These are phyloP conservation scores for Ceratocystis destructans DNA, from an alignment of 2,329 filamentous ascomycete genomes.

Conservation along the genomic window DNA sequence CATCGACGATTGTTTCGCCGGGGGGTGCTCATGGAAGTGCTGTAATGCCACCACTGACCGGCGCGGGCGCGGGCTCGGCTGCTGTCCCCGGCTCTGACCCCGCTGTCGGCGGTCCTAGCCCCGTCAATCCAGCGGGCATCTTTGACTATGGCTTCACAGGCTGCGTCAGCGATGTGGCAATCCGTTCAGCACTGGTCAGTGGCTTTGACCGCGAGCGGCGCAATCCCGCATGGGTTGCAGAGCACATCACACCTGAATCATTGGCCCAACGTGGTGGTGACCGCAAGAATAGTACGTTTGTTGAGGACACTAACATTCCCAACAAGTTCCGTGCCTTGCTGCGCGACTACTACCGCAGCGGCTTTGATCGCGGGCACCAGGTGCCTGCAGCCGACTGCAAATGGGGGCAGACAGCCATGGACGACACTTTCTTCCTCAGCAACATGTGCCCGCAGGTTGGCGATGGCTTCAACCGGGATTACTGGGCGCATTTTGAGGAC, in stretches of 20 bases:
- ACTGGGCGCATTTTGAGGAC: conserved; percentile 98
- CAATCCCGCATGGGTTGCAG: conserved; percentile 88
- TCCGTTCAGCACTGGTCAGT: conserved; percentile 63
- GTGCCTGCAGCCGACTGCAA: conserved; percentile 92
- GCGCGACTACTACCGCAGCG: conserved; percentile 86
- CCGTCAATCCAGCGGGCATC: conserved; percentile 60
- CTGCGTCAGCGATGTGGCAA: conserved; percentile 69
- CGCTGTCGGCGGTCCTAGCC: conserved; percentile 22
- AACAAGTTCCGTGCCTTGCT: conserved; percentile 78
- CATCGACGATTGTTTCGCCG: conserved; percentile 21
- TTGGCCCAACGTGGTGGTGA: conserved; percentile 63
- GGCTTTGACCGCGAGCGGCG: conserved; percentile 79
- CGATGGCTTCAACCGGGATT: conserved; percentile 96
- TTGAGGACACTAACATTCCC: conserved; percentile 69
- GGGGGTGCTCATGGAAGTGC: conserved; percentile 26
- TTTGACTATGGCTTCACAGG: conserved; percentile 88
- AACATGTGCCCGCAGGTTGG: conserved; percentile 99
- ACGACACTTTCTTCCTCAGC: conserved; percentile 80
- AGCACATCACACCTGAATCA: conserved; percentile 88
- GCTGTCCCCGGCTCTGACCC: conserved; percentile 34
- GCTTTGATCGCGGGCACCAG: conserved; percentile 93
- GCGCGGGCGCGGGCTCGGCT: conserved; percentile 22
- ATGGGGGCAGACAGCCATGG: conserved; percentile 89
- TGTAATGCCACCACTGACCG: conserved; percentile 29
- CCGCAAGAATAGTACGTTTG: conserved; percentile 68